Percentiles rank a stretch among this genome's conserved stretches.
These are phyloP conservation scores for Phytopythium mirpurense DNA, from an alignment of 352 stramenopile species.

Conservation along the genomic window DNA sequence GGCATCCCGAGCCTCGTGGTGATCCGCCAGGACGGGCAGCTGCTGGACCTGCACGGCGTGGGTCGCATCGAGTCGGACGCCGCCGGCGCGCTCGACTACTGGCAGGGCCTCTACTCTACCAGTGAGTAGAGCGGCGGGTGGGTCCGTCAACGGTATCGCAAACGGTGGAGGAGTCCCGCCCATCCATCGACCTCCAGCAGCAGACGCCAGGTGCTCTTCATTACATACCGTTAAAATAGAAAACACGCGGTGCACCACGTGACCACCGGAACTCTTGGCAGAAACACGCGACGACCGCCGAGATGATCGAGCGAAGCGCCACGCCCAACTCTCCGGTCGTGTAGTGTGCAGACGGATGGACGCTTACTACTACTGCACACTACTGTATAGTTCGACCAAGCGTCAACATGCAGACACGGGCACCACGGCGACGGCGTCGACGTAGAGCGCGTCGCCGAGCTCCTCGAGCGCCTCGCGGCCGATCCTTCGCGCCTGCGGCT, in stretches of 20 bases:
- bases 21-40: conserved; percentile 46
- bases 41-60: conserved; percentile 64
- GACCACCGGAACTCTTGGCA: not conserved
- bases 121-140: not conserved
- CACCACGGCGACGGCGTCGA: conserved; percentile 29
- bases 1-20: conserved; percentile 76
- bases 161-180: too few species aligned
- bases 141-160: too few species aligned
- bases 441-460: conserved; percentile 48
- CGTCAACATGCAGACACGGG: conserved; percentile 32
- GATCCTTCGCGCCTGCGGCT: conserved; percentile 35
- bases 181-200: too few species aligned
- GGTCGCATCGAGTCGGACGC: conserved; percentile 57
- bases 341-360: too few species aligned
- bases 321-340: too few species aligned
- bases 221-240: not conserved
- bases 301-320: too few species aligned
- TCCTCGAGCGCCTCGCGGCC: conserved; percentile 42
- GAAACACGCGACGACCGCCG: not conserved
- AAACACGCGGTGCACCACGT: not conserved
- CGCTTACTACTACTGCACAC: too few species aligned
- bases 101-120: conserved; percentile 15
- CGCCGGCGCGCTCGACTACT: conserved; percentile 34
- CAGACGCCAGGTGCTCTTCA: too few species aligned
- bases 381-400: too few species aligned